These are phyloP conservation scores for Arthromyces matolae DNA, from an alignment of 768 basidiomycete genomes.

Conservation along the genomic window DNA sequence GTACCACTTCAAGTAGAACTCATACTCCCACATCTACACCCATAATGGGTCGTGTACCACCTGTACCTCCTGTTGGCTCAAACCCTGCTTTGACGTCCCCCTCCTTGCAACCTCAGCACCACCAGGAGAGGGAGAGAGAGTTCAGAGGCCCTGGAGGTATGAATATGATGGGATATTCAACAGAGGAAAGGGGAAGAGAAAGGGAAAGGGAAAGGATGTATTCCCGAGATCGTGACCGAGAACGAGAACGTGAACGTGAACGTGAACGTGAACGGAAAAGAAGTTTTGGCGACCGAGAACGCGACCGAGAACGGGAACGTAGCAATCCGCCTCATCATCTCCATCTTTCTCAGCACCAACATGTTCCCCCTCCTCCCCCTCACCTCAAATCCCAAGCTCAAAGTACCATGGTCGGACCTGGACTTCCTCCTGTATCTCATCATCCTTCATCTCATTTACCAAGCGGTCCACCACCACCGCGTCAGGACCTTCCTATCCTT, in stretches of 20 bases:
- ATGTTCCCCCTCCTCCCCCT: neutral
- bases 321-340: neutral
- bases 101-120: too few species aligned
- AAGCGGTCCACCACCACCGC: neutral
- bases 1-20: slow-evolving; percentile 4
- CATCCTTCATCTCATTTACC: neutral
- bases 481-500: slow-evolving; percentile 9
- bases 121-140: too few species aligned
- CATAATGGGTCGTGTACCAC: neutral
- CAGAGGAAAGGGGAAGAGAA: slow-evolving; percentile 9
- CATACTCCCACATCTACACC: slow-evolving; percentile 7
- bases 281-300: neutral
- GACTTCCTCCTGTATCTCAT: neutral
- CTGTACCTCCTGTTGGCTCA: slow-evolving; percentile 4
- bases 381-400: neutral
- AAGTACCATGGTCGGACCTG: slow-evolving; percentile 2
- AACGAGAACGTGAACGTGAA: neutral
- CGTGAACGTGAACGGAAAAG: neutral
- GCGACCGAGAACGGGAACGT: slow-evolving; percentile 3
- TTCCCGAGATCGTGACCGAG: too few species aligned
- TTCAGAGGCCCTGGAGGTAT: too few species aligned
- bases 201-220: slow-evolving; percentile 12
- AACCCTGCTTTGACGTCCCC: slow-evolving; percentile 7
- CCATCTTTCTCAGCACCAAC: neutral
- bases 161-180: neutral